Evolutionary conservation across 768 basidiomycete species (phyloP).

Genomic region (Phylloporus rhodoxanthus): DNA sequence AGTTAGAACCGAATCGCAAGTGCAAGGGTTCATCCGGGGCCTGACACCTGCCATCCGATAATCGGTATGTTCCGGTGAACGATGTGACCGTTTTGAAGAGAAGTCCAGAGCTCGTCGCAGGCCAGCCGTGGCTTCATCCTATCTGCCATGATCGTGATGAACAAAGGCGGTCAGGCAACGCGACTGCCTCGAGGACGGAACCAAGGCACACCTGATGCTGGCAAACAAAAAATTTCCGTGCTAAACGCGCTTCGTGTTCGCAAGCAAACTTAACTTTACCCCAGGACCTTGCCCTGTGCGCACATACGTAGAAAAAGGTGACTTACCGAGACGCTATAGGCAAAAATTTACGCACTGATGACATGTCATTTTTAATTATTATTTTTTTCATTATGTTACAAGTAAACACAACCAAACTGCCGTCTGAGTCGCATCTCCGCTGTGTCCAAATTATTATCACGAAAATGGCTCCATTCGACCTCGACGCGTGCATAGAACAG

Average conservation of each 20-base stretch:
- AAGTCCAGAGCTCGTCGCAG: not conserved
- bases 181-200: conserved; percentile 32
- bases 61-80: conserved; percentile 11
- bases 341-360: conserved; percentile 12
- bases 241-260: conserved; percentile 11
- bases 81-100: not conserved
- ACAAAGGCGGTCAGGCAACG: conserved; percentile 22
- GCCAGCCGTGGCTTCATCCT: conserved; percentile 6
- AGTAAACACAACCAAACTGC: conserved; percentile 19
- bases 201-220: conserved; percentile 23
- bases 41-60: conserved; percentile 4
- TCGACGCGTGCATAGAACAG: conserved; percentile 93
- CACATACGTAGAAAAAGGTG: not conserved
- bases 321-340: conserved; percentile 13
- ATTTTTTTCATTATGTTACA: conserved; percentile 3
- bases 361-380: conserved; percentile 7
- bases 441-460: conserved; percentile 3
- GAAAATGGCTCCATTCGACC: conserved; percentile 66
- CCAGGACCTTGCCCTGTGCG: conserved; percentile 15
- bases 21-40: conserved; percentile 2
- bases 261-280: conserved; percentile 31
- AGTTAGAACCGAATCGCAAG: conserved; percentile 1
- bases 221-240: conserved; percentile 28
- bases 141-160: conserved; percentile 14
- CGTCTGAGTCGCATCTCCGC: conserved; percentile 5